Evolutionary conservation across 2,329 filamentous ascomycete species (phyloP).

Genomic region (Diaporthe eres): DNA sequence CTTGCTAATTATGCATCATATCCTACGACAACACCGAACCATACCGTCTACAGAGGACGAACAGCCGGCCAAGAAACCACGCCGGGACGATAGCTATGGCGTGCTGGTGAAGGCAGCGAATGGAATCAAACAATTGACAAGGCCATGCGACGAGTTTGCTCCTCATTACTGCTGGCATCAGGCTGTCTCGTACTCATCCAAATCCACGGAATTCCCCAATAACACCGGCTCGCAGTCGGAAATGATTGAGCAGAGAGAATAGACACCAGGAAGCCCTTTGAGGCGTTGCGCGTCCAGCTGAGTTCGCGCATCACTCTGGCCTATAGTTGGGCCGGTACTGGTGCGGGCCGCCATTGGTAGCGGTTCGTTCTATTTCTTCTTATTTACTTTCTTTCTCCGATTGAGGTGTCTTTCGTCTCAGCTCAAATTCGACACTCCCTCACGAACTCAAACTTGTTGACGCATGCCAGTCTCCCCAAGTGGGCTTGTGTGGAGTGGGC

Average conservation of each 20-base stretch:
- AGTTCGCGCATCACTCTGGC: background rate
- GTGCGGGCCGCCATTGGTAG: no score
- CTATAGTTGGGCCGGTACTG: background rate
- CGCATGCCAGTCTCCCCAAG: background rate
- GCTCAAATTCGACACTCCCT: background rate
- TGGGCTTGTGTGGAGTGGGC: background rate
- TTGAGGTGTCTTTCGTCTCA: background rate
- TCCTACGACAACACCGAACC: background rate
- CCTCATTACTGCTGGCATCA: background rate
- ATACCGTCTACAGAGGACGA: background rate
- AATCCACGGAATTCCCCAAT: background rate
- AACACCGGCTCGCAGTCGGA: background rate
- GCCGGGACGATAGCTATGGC: no score
- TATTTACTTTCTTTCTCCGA: background rate
- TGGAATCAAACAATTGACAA: background rate
- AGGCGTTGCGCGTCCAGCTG: background rate
- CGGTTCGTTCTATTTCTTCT: background rate
- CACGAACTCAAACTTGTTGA: background rate
- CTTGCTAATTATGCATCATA: background rate
- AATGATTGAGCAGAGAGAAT: background rate
- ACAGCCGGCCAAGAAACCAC: background rate
- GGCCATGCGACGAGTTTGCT: background rate
- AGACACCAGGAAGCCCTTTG: background rate
- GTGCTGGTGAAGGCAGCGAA: background rate
- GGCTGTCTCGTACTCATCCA: background rate